Conservation (phyloP, 129 eudicot species). For the Lactuca sativa region DNA sequence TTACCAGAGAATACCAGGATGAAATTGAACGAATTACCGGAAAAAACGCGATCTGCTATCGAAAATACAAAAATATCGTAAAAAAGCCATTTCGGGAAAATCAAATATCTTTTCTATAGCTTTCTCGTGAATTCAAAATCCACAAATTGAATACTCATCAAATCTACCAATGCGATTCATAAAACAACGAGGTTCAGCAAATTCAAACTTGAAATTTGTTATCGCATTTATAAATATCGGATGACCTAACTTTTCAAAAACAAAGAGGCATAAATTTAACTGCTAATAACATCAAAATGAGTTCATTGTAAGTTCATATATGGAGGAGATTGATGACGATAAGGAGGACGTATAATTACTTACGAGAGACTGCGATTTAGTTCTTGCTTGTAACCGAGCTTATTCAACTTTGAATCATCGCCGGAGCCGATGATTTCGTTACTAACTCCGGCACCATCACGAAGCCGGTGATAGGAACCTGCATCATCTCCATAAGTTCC, state of each 20-base stretch:
- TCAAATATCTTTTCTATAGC: background rate
- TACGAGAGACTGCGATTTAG: constrained; percentile 68
- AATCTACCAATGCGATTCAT: constrained; percentile 10
- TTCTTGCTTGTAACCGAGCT: constrained; percentile 71
- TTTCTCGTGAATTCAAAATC: constrained; percentile 5
- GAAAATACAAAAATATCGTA: background rate
- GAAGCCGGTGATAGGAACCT: constrained; percentile 36
- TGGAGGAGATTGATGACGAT: background rate
- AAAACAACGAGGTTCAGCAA: constrained; percentile 5
- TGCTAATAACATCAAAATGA: background rate
- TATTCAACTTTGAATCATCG: constrained; percentile 45
- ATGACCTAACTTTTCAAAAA: constrained; percentile 6
- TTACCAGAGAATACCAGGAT: background rate
- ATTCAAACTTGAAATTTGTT: constrained; percentile 7
- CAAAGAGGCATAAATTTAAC: constrained; percentile 11
- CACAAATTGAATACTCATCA: background rate
- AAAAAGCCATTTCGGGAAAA: background rate
- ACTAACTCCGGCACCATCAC: constrained; percentile 4
- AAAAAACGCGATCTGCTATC: background rate
- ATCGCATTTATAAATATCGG: constrained; percentile 1
- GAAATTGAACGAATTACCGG: background rate
- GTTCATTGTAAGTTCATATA: background rate
- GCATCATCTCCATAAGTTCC: constrained; percentile 18
- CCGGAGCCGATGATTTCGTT: background rate
- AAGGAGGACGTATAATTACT: constrained; percentile 4